phyloP scores from a whole-genome alignment of 768 basidiomycete species.

The Podaxis mareebaensis region DNA sequence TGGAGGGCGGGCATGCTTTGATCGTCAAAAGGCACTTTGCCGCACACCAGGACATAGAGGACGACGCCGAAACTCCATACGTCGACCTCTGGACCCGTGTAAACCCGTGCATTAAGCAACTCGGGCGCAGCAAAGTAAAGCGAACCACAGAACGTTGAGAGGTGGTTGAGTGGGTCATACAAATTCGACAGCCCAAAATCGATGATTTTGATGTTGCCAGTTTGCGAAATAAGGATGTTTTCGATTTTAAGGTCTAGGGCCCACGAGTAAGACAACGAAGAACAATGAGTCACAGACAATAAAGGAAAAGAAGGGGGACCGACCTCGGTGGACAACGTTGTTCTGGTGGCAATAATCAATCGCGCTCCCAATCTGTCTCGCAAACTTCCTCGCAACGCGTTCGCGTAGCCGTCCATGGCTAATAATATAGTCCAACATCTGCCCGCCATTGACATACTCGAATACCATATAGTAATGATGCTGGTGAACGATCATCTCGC shows the following conservation, averaged over 20 bases:
- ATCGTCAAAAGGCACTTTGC: conserved; percentile 98
- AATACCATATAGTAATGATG: conserved; percentile 99
- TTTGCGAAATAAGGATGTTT: conserved; percentile 98
- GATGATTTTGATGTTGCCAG: conserved; percentile 99
- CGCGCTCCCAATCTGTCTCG: conserved; percentile 94
- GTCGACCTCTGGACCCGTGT: conserved; percentile 97
- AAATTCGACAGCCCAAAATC: conserved; percentile 98
- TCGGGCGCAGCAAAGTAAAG: conserved; percentile 99
- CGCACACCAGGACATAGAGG: conserved; percentile 95
- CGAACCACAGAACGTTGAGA: conserved; percentile 96
- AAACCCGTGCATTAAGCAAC: conserved; percentile 93
- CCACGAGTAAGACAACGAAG: not conserved
- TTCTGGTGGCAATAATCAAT: conserved; percentile 97
- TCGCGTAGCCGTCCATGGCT: conserved; percentile 94
- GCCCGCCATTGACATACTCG: conserved; percentile 98
- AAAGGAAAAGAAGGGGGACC: conserved; percentile 16
- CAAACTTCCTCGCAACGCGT: conserved; percentile 95
- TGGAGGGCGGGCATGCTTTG: conserved; percentile 99
- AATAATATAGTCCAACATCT: conserved; percentile 99
- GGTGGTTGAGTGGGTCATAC: conserved; percentile 77
- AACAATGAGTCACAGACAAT: not conserved
- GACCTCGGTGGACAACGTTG: conserved; percentile 94
- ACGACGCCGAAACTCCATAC: conserved; percentile 99
- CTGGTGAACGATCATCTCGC: conserved; percentile 96
- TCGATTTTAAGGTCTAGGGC: conserved; percentile 92